Evolutionary conservation across 257 asterid genomes (phyloP).

Genomic region (Plantago major): DNA sequence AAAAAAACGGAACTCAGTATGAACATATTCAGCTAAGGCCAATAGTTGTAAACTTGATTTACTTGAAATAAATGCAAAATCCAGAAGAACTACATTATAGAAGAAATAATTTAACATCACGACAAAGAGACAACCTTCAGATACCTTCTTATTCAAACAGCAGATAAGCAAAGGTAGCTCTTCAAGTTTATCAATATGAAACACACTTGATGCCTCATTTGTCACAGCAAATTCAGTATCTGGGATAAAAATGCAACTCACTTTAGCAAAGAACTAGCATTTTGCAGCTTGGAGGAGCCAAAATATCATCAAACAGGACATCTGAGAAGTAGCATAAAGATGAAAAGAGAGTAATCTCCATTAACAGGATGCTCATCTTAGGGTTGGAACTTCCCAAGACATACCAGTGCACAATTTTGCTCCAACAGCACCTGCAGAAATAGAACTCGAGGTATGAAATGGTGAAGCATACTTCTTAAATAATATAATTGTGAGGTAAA

Average conservation of each 20-base stretch:
- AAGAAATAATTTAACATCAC: constrained; percentile 6
- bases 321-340: constrained; percentile 20
- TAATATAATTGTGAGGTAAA: constrained; percentile 1
- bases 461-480: constrained; percentile 15
- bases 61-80: constrained; percentile 4
- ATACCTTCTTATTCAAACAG: constrained; percentile 65
- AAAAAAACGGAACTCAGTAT: too few relatives aligned
- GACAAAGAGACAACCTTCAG: constrained; percentile 17
- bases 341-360: constrained; percentile 14
- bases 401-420: constrained; percentile 37
- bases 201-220: constrained; percentile 35
- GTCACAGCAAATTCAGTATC: constrained; percentile 42
- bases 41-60: not conserved
- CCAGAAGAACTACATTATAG: constrained; percentile 12
- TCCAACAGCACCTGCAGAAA: constrained; percentile 44
- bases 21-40: not conserved
- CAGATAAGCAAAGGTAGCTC: constrained; percentile 72
- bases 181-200: constrained; percentile 56
- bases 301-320: constrained; percentile 22
- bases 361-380: constrained; percentile 9
- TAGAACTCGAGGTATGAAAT: constrained; percentile 20
- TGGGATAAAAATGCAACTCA: constrained; percentile 37
- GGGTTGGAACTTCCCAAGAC: constrained; percentile 23
- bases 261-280: constrained; percentile 25
- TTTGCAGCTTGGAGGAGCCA: constrained; percentile 27